Percentiles rank a stretch among this genome's conserved stretches.
phyloP scores from a whole-genome alignment of 2,329 filamentous ascomycete genomes.

The Hymenoscyphus salicellus region DNA sequence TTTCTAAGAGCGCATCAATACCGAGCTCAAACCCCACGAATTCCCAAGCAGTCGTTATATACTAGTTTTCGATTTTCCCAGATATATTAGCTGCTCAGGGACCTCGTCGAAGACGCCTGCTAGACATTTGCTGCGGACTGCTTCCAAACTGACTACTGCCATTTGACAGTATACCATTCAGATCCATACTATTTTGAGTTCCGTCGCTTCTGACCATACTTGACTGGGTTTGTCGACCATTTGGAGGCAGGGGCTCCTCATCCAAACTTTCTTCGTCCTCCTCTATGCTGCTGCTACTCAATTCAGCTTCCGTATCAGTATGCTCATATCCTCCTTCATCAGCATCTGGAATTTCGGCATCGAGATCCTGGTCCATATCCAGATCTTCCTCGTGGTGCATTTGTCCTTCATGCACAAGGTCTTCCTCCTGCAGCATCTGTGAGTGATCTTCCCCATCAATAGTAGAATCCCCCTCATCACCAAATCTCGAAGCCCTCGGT shows the following conservation, averaged over 20 bases:
- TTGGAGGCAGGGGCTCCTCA: constrained; percentile 35
- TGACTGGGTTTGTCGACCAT: constrained; percentile 16
- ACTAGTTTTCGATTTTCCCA: neutral
- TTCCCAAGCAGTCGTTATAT: neutral
- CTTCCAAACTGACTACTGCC: constrained; percentile 32
- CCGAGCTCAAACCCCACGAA: neutral
- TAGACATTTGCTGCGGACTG: constrained; percentile 25
- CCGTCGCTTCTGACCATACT: constrained; percentile 38
- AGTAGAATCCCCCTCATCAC: constrained; percentile 46
- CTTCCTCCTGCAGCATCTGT: constrained; percentile 63
- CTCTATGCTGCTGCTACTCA: constrained; percentile 44
- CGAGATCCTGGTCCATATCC: constrained; percentile 66
- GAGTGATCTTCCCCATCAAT: constrained; percentile 55
- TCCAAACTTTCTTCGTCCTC: constrained; percentile 40
- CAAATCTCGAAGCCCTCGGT: constrained; percentile 43
- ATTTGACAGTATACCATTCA: constrained; percentile 29
- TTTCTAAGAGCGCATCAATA: neutral
- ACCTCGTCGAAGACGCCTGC: constrained; percentile 6
- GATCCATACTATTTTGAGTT: constrained; percentile 36
- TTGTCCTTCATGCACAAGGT: constrained; percentile 43
- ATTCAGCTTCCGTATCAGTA: constrained; percentile 69
- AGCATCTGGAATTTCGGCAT: constrained; percentile 67
- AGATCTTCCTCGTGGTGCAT: constrained; percentile 40
- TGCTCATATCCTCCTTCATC: constrained; percentile 69
- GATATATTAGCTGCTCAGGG: neutral